Percentiles rank a stretch among this genome's conserved stretches.
phyloP scores from a whole-genome alignment of 169 alveolate species.

The Plasmodium cynomolgi region DNA sequence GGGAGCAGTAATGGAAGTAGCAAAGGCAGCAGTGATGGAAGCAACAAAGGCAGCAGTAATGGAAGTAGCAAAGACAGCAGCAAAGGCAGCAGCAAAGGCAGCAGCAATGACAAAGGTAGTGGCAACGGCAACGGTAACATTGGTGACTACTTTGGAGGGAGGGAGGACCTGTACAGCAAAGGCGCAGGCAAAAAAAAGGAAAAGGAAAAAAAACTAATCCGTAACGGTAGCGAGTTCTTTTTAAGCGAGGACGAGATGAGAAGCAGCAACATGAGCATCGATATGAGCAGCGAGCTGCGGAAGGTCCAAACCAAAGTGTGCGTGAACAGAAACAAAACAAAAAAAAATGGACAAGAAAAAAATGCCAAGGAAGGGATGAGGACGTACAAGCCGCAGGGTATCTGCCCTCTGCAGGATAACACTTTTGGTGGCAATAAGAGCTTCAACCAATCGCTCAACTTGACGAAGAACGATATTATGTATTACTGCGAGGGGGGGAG shows the following conservation, averaged over 20 bases:
- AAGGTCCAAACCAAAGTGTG: neutral
- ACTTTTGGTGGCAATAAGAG: neutral
- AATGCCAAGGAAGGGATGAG: neutral
- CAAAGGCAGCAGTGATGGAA: no score
- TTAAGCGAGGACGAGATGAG: constrained; percentile 11
- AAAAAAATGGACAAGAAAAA: neutral
- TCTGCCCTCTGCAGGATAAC: constrained; percentile 9
- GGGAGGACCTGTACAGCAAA: neutral
- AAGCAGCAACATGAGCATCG: constrained; percentile 12
- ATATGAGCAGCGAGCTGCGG: neutral
- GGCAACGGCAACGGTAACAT: neutral
- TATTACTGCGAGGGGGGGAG: constrained; percentile 8
- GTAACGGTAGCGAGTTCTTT: neutral
- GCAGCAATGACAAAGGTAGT: neutral
- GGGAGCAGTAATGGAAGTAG: neutral
- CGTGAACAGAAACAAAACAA: neutral
- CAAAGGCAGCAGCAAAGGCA: no score
- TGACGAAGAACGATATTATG: constrained; percentile 21
- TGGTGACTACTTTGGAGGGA: neutral
- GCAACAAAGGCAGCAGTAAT: no score
- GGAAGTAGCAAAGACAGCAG: no score
- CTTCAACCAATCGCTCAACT: constrained; percentile 20
- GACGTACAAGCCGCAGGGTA: neutral
- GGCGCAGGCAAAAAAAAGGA: neutral
- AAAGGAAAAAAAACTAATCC: neutral